phyloP scores from a whole-genome alignment of 345 rosid genomes.

The Populus tremula region DNA sequence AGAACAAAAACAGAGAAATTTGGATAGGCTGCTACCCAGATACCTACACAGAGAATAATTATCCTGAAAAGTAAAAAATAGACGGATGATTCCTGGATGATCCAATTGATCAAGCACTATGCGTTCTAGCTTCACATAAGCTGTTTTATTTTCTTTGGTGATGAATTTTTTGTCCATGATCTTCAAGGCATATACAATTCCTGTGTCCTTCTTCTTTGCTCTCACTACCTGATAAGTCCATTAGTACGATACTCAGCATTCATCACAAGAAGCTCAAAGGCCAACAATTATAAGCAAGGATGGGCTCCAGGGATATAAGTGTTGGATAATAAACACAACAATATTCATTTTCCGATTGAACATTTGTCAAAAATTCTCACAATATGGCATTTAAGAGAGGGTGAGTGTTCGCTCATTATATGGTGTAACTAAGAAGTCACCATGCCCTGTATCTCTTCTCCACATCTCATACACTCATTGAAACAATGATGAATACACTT shows the following conservation, averaged over 20 bases:
- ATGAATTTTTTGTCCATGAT: conserved; percentile 98
- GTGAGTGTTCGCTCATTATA: neutral
- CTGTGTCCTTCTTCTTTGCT: conserved; percentile 89
- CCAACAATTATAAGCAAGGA: neutral
- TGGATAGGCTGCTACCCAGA: conserved; percentile 18
- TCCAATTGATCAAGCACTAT: conserved; percentile 95
- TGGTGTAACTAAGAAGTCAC: neutral
- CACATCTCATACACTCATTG: neutral
- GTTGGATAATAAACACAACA: neutral
- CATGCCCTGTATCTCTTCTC: neutral
- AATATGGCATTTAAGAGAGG: neutral
- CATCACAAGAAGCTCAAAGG: conserved; percentile 4
- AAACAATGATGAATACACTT: neutral
- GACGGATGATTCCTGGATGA: conserved; percentile 89
- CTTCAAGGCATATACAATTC: conserved; percentile 84
- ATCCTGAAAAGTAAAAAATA: conserved; percentile 93
- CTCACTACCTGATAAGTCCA: conserved; percentile 69
- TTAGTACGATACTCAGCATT: conserved; percentile 14
- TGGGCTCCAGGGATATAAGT: neutral
- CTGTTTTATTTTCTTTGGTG: conserved; percentile 94
- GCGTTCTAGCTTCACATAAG: conserved; percentile 93
- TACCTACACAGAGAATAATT: conserved; percentile 77
- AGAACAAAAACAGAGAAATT: neutral
- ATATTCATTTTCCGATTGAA: neutral
- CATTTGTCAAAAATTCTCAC: neutral